Evolutionary conservation across 352 stramenopile genomes (phyloP).

Genomic region (Phytophthora citricola): DNA sequence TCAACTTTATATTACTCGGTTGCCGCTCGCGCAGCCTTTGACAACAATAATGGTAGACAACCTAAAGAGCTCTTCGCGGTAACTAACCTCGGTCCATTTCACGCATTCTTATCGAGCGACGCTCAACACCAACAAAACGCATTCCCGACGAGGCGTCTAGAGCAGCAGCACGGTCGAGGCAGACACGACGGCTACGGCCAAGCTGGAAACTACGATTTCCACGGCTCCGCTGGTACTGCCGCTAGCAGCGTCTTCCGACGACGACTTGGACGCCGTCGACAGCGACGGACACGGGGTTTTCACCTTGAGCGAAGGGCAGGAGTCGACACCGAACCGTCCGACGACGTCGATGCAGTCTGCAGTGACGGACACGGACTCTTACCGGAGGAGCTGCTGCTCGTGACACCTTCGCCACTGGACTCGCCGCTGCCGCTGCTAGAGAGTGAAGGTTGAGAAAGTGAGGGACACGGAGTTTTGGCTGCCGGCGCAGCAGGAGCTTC

Average conservation of each 20-base stretch:
- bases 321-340: slow-evolving; percentile 26
- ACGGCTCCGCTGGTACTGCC: slow-evolving; percentile 8
- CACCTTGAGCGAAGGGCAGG: slow-evolving; percentile 26
- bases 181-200: slow-evolving; percentile 19
- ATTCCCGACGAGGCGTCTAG: slow-evolving; percentile 26
- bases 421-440: slow-evolving; percentile 27
- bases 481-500: slow-evolving; percentile 12
- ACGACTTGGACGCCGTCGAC: slow-evolving; percentile 32
- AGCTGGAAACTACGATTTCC: slow-evolving; percentile 8
- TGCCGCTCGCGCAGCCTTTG: background rate
- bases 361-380: slow-evolving; percentile 42
- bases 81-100: slow-evolving; percentile 21
- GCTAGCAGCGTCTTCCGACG: slow-evolving; percentile 28
- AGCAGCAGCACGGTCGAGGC: slow-evolving; percentile 29
- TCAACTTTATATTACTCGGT: slow-evolving; percentile 31
- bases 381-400: slow-evolving; percentile 13
- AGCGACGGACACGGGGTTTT: slow-evolving; percentile 32
- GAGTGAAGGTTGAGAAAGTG: slow-evolving; percentile 33
- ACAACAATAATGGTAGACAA: slow-evolving; percentile 1
- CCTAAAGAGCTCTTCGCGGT: slow-evolving; percentile 9
- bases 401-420: slow-evolving; percentile 12
- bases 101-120: slow-evolving; percentile 26
- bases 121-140: slow-evolving; percentile 17
- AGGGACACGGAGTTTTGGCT: slow-evolving; percentile 39
- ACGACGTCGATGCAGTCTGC: slow-evolving; percentile 36